phyloP scores from a whole-genome alignment of 1,284 basidiomycete species.

The Schizopora paradoxa region DNA sequence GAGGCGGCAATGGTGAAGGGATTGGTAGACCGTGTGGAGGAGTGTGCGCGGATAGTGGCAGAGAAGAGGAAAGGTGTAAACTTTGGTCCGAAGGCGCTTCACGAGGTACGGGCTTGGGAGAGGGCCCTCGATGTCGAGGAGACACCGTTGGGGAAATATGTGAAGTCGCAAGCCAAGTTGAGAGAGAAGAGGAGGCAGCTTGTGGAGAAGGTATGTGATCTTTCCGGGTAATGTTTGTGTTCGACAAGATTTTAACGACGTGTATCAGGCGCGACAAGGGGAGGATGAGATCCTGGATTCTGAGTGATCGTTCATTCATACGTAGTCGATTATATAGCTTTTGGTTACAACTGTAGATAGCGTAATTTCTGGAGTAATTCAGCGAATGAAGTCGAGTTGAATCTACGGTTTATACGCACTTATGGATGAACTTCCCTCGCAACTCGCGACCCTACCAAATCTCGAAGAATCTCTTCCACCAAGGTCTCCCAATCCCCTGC shows the following conservation, averaged over 20 bases:
- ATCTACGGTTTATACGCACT: not conserved
- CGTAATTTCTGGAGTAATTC: not conserved
- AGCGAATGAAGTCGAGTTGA: not conserved
- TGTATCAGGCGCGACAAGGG: slow-evolving; percentile 55
- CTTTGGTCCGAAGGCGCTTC: slow-evolving; percentile 69
- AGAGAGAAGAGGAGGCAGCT: slow-evolving; percentile 71
- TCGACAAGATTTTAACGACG: slow-evolving; percentile 13
- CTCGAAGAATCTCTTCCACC: slow-evolving; percentile 77
- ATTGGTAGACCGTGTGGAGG: slow-evolving; percentile 81
- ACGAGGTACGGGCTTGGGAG: slow-evolving; percentile 74
- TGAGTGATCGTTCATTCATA: slow-evolving; percentile 5
- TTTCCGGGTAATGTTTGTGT: slow-evolving; percentile 7
- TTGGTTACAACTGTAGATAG: not conserved
- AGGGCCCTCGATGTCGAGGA: slow-evolving; percentile 54
- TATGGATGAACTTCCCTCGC: not conserved
- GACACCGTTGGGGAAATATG: slow-evolving; percentile 74
- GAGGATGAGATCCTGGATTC: slow-evolving; percentile 61
- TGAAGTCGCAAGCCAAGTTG: slow-evolving; percentile 76
- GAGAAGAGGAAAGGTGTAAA: slow-evolving; percentile 58
- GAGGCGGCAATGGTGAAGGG: slow-evolving; percentile 60
- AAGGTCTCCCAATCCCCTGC: slow-evolving; percentile 65
- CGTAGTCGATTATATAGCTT: not conserved
- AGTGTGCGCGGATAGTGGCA: slow-evolving; percentile 75
- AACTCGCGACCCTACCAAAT: slow-evolving; percentile 46
- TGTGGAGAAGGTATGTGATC: slow-evolving; percentile 65